Evolutionary conservation across 371 early-diverging fungal species (phyloP), one percentile per base, ranked within the genome.

Genomic region (Mucor racemosus): DNA sequence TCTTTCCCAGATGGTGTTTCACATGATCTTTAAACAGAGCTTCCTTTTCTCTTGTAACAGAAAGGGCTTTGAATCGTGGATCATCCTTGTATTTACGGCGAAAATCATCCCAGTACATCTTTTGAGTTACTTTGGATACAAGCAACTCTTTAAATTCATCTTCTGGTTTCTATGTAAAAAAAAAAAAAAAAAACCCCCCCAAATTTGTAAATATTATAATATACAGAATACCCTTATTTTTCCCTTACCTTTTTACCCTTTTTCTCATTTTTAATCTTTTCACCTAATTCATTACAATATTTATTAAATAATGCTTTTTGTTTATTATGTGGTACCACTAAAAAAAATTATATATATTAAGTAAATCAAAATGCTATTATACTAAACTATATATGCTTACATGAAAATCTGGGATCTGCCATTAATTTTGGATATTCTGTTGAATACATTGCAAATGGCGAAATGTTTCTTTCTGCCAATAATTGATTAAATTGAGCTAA

Each of bases 391-490:
- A 11, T 9, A 58, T 64, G 69, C 78, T 64, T 76, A 85, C 87
- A 55, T 58, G 73, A 60, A 68, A 83, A 91, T 54, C 91, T 74
- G 15, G 66, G 58, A 70, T 92, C 92, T 34, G 75, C 58, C 60
- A 84, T 79, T 35, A 92, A 65, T 65, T 85, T 82, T 3, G 86
- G 84, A 7, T 86, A 72, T 56, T 91, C 92, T 68, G 72, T 82
- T 36, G 90, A 88, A 88, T 91, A 92, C 1, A 90, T 88, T 19
- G 90, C 82, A 67, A 89, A 94, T 15, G 92, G 94, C 6, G 85
- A 84, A 34, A 91, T 87, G 19, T 90, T 82, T 21, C 79, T 81
- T 58, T 94, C 93, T 26, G 85, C 67, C 53, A 94, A 72, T 78
- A 94, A 78, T 58, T 86, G 77, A 55, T 76, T 75, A 57, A 79